Evolutionary conservation across 768 basidiomycete species (phyloP).

Genomic region (Tricholoma flavovirens): DNA sequence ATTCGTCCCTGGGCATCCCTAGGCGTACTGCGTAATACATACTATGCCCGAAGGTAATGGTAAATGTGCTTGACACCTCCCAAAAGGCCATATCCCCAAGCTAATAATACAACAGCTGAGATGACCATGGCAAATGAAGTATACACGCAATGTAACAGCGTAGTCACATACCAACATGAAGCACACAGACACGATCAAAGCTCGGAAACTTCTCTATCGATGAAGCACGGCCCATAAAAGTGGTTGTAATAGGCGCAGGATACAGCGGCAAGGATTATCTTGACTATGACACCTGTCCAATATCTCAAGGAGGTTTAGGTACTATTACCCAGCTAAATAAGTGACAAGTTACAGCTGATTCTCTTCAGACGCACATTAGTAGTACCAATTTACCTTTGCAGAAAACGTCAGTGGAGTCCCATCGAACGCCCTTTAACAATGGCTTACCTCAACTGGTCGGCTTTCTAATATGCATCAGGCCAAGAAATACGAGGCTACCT

Average conservation of each 20-base stretch:
- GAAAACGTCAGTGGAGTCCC: slow-evolving; percentile 34
- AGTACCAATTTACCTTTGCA: slow-evolving; percentile 60
- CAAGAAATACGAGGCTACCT: slow-evolving; percentile 53
- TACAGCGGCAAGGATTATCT: slow-evolving; percentile 39
- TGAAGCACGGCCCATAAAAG: slow-evolving; percentile 47
- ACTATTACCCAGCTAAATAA: no score
- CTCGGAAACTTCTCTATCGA: slow-evolving; percentile 46
- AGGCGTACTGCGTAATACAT: no score
- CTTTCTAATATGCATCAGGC: slow-evolving; percentile 55
- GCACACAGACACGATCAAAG: slow-evolving; percentile 11
- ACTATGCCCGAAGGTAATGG: no score
- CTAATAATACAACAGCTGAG: no score
- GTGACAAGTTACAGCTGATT: no score
- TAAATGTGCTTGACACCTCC: no score
- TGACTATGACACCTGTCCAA: neutral
- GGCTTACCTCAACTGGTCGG: slow-evolving; percentile 39
- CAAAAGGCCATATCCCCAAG: no score
- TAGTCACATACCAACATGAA: neutral
- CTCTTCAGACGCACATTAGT: no score
- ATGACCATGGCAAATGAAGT: neutral
- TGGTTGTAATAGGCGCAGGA: slow-evolving; percentile 53
- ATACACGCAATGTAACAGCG: neutral
- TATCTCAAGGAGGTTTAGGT: slow-evolving; percentile 18
- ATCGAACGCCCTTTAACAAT: neutral
- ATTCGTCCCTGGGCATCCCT: no score